phyloP scores from a whole-genome alignment of 208 protist genomes.

The Leishmania amazonensis region DNA sequence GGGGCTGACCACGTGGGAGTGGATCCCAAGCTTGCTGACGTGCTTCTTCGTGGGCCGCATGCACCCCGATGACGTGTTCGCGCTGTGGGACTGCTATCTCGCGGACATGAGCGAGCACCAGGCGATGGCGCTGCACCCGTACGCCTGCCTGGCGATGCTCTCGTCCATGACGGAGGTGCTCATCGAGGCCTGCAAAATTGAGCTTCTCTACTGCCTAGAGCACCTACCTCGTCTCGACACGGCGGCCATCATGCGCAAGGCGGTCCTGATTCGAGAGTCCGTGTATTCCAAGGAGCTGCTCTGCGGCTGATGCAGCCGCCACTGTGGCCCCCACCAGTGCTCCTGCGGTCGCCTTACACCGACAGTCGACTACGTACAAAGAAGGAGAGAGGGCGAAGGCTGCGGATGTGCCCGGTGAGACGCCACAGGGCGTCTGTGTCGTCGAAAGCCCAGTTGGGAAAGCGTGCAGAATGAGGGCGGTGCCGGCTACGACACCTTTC shows the following conservation, averaged over 20 bases:
- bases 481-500: not conserved
- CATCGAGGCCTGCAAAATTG: slow-evolving; percentile 74
- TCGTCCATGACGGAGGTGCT: slow-evolving; percentile 80
- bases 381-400: not conserved
- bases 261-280: slow-evolving; percentile 71
- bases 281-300: slow-evolving; percentile 49
- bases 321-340: not conserved
- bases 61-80: slow-evolving; percentile 73
- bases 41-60: slow-evolving; percentile 71
- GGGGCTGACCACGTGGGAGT: slow-evolving; percentile 67
- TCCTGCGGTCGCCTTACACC: not conserved
- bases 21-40: slow-evolving; percentile 72
- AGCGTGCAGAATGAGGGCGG: not conserved
- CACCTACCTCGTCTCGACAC: slow-evolving; percentile 80
- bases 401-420: not conserved
- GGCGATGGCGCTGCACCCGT: slow-evolving; percentile 74
- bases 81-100: slow-evolving; percentile 83
- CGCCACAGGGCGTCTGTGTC: not conserved
- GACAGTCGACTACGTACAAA: not conserved
- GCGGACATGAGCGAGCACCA: slow-evolving; percentile 50
- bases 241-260: slow-evolving; percentile 66
- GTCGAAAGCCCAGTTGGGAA: not conserved
- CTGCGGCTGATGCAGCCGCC: not conserved
- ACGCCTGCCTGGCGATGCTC: slow-evolving; percentile 78
- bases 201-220: slow-evolving; percentile 68